These are phyloP conservation scores for Solanum peruvianum DNA, from an alignment of 257 asterid genomes.

Conservation along the genomic window DNA sequence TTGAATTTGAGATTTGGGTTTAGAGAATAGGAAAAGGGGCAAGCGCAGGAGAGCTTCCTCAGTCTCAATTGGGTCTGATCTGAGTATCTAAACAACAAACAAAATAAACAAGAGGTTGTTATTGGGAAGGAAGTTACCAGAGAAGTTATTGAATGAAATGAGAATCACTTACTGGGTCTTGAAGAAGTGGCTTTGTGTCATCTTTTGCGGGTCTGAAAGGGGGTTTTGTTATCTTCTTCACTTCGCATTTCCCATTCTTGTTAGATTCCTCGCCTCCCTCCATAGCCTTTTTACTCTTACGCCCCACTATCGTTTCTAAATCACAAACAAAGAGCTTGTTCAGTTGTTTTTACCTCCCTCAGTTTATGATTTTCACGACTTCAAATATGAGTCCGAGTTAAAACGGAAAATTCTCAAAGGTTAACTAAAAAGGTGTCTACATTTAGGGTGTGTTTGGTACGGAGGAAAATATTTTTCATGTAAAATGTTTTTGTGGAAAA, in stretches of 20 bases:
- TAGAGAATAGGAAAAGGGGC: constrained; percentile 58
- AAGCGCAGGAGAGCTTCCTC: constrained; percentile 81
- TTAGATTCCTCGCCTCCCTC: constrained; percentile 5
- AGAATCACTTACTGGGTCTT: constrained; percentile 44
- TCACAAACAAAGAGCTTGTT: background rate
- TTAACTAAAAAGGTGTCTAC: no score
- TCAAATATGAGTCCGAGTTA: no score
- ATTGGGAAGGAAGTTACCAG: background rate
- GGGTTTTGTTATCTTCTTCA: constrained; percentile 31
- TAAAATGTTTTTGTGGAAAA: no score
- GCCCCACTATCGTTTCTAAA: background rate
- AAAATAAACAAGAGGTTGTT: no score
- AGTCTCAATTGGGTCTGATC: constrained; percentile 85
- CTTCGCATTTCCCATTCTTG: constrained; percentile 8
- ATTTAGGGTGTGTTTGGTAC: no score
- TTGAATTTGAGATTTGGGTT: background rate
- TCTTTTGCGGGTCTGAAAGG: constrained; percentile 60
- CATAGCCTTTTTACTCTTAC: constrained; percentile 7
- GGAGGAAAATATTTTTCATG: no score
- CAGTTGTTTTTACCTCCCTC: background rate
- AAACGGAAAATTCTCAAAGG: no score
- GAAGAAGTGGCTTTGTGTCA: constrained; percentile 72
- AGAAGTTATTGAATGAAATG: background rate
- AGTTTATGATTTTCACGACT: no score
- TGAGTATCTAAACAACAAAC: constrained; percentile 33